Evolutionary conservation across 495 filamentous ascomycete species (phyloP).

Genomic region (Tuber brumale): DNA sequence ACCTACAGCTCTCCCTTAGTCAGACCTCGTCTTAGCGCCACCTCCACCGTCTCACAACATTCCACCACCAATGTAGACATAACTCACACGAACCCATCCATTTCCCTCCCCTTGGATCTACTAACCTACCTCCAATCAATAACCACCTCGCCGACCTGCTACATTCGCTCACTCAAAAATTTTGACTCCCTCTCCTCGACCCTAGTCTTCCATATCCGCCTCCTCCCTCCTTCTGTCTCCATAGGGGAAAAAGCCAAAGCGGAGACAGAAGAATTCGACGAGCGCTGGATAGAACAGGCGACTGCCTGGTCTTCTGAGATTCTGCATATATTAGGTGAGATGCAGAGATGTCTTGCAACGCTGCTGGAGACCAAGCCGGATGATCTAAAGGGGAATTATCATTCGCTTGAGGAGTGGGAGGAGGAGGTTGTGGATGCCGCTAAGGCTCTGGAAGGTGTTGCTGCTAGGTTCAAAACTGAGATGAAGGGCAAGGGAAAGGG

Average conservation of each 20-base stretch:
- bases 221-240: background rate
- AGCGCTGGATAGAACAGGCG: background rate
- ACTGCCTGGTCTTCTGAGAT: background rate
- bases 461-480: background rate
- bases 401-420: background rate
- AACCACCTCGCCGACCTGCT: background rate
- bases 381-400: background rate
- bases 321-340: background rate
- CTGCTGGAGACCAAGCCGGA: background rate
- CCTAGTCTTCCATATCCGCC: background rate
- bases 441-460: background rate
- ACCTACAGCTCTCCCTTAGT: background rate
- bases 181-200: background rate
- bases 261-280: background rate
- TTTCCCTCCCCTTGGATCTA: background rate
- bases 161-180: background rate
- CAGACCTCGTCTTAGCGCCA: background rate
- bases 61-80: background rate
- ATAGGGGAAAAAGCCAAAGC: background rate
- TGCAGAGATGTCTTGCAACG: background rate
- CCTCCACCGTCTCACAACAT: background rate
- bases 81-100: background rate
- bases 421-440: background rate
- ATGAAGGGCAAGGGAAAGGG: background rate
- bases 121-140: background rate